Evolutionary conservation across 768 basidiomycete genomes (phyloP).

Genomic region (Pleurotus cornucopiae): DNA sequence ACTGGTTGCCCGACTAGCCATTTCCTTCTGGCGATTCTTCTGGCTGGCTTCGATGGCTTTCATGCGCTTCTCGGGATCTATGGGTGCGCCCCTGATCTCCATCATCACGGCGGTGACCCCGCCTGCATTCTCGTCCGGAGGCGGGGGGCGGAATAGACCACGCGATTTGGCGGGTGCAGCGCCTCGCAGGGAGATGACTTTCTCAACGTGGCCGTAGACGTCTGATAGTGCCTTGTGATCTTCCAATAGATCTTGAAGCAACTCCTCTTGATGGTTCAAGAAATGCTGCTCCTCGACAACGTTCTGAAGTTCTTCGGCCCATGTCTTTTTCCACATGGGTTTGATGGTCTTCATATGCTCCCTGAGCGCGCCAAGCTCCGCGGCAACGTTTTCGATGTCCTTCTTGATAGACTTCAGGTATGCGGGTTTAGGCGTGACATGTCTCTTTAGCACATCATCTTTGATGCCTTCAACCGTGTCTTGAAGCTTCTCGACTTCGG

Average conservation of each 20-base stretch:
- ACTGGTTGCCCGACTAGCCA: constrained; percentile 60
- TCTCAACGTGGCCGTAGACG: constrained; percentile 87
- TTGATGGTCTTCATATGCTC: constrained; percentile 86
- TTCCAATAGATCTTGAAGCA: constrained; percentile 82
- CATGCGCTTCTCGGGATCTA: constrained; percentile 80
- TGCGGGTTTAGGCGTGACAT: constrained; percentile 75
- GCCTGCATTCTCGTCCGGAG: constrained; percentile 61
- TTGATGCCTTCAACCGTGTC: constrained; percentile 87
- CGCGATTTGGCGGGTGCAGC: constrained; percentile 33
- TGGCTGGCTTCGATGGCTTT: constrained; percentile 92
- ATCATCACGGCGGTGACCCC: constrained; percentile 80
- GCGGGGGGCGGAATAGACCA: constrained; percentile 51
- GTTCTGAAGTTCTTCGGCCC: constrained; percentile 94
- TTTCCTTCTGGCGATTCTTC: constrained; percentile 73
- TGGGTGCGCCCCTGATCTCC: constrained; percentile 77
- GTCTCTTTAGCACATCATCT: constrained; percentile 87
- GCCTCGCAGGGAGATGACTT: constrained; percentile 72
- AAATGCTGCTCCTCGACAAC: constrained; percentile 98
- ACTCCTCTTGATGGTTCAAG: constrained; percentile 87
- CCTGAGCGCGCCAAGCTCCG: constrained; percentile 71
- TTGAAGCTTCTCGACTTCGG: constrained; percentile 89
- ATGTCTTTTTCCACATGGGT: constrained; percentile 98
- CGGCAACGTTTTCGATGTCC: constrained; percentile 61
- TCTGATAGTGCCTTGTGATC: constrained; percentile 88
- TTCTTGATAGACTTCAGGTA: constrained; percentile 68